These are phyloP conservation scores for Synchytrium microbalum DNA, from an alignment of 371 early-diverging fungal genomes.

Conservation along the genomic window DNA sequence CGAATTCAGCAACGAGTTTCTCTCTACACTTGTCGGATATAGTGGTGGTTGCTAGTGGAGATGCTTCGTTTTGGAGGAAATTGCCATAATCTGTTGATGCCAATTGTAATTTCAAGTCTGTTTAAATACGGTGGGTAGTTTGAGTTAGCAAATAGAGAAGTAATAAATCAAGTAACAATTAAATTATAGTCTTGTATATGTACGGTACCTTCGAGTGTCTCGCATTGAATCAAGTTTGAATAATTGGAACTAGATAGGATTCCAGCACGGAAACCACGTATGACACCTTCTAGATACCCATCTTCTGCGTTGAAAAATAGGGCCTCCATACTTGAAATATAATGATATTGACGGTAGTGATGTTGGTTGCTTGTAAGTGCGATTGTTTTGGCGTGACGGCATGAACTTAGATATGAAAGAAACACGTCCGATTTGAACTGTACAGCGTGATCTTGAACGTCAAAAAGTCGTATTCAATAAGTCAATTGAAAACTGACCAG, in stretches of 20 bases:
- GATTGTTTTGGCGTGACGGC: no score
- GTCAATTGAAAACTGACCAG: no score
- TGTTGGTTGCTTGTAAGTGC: no score
- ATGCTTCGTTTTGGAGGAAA: slow-evolving; percentile 91
- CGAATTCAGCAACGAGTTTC: slow-evolving; percentile 84
- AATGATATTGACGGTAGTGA: no score
- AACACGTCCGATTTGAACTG: no score
- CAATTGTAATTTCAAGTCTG: slow-evolving; percentile 85
- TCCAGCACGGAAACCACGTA: slow-evolving; percentile 87
- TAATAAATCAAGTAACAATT: no score
- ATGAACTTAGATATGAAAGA: no score
- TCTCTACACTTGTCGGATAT: slow-evolving; percentile 82
- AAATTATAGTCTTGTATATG: not conserved
- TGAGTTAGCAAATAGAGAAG: not conserved
- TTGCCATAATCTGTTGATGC: slow-evolving; percentile 92
- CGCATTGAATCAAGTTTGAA: slow-evolving; percentile 92
- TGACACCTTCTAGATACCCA: slow-evolving; percentile 91
- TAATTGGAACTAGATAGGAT: slow-evolving; percentile 77
- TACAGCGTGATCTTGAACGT: no score
- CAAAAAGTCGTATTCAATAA: no score
- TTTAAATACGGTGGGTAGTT: not conserved
- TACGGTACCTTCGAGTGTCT: slow-evolving; percentile 85
- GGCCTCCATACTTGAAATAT: slow-evolving; percentile 22
- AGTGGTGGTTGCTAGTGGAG: slow-evolving; percentile 88
- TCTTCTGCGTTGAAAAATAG: slow-evolving; percentile 76